These are phyloP conservation scores for Dittrichia graveolens DNA, from an alignment of 129 eudicot genomes.

Conservation along the genomic window DNA sequence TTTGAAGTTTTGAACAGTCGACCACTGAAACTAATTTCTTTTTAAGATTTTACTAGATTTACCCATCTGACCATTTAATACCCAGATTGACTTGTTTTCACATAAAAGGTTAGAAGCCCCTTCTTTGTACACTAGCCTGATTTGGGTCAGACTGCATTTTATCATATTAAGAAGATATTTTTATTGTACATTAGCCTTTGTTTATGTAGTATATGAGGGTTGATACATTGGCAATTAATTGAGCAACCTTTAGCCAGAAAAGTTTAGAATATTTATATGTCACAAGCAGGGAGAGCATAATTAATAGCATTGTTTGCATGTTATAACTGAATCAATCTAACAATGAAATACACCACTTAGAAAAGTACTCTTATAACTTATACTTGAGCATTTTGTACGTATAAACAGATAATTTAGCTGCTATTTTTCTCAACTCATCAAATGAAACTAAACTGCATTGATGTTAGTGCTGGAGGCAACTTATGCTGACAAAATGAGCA, in stretches of 20 bases:
- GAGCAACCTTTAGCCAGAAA: background rate
- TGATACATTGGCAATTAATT: background rate
- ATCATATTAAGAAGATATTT: background rate
- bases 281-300: background rate
- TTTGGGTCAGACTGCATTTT: conserved; percentile 1
- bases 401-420: too few species aligned
- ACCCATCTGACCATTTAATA: too few species aligned
- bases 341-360: background rate
- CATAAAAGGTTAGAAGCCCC: too few species aligned
- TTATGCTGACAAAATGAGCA: conserved; percentile 1
- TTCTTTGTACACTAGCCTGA: too few species aligned
- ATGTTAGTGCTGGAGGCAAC: conserved; percentile 1
- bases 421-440: too few species aligned
- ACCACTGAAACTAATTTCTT: too few species aligned
- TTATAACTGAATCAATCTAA: background rate
- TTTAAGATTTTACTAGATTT: too few species aligned
- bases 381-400: too few species aligned
- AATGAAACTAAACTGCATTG: background rate
- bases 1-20: too few species aligned
- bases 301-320: background rate
- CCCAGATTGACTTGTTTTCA: too few species aligned
- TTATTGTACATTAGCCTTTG: conserved; percentile 1
- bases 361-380: too few species aligned
- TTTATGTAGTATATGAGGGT: background rate
- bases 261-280: background rate